Evolutionary conservation across 495 filamentous ascomycete species (phyloP), one percentile per base, ranked within the genome.

Genomic region (Oleoguttula mirabilis): DNA sequence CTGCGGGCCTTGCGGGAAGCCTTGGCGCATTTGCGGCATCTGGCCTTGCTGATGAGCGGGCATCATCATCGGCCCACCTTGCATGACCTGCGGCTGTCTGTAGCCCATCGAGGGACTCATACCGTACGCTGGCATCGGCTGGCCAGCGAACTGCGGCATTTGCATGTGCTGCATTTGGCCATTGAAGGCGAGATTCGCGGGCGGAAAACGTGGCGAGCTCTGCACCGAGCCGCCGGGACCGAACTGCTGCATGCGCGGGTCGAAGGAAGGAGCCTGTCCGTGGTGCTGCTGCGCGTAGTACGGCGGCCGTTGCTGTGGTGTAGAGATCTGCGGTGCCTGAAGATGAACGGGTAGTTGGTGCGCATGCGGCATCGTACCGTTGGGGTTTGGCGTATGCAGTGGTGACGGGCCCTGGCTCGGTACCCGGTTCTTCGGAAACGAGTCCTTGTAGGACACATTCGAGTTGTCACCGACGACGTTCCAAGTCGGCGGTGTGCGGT

Each of bases 401-500:
- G 84, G 76, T 2, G 84, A 79, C 11, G 77, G 66, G 2, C 75
- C 61, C 3, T 71, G 67, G 24, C 63, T 59, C n/a, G 61, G 58
- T 31, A 66, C 61, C 3, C 69, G 63, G 11, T 72, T 57, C 39
- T 70, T 70, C 48, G 88, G 83, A 60, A 93, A 86, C 63, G 82
- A 77, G 39, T 87, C 73, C 22, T 71, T 68, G 60, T 82, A 92
- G 0, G 75, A 79, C 22, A 77, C 74, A 20, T 80, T 76, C 45
- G 82, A 73, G 27, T 72, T 73, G 24, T 72, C 72, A 32, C 79
- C 7, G 8, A 15, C 6, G 6, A 21, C 16, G 32, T 14, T 76
- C 85, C 86, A 95, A 6, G 76, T 84, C 1, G 86, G 87, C 10
- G 65, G 69, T 0, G 86, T 93, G 36, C 79, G 77, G 59, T 80